Conservation (phyloP, 768 basidiomycete species). For the Auriculariales sp. region DNA sequence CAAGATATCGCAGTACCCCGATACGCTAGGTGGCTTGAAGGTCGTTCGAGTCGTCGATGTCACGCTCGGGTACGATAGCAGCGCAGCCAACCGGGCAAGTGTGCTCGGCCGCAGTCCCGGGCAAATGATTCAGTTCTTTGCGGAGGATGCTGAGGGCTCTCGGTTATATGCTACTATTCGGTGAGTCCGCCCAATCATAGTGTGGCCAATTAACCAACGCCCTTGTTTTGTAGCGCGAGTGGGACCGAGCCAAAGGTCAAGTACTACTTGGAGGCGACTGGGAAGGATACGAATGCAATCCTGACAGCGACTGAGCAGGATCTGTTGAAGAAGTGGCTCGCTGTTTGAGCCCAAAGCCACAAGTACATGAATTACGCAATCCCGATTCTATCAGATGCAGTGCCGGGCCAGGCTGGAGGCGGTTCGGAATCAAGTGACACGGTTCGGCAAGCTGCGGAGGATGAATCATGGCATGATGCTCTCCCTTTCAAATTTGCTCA, state of each 20-base stretch:
- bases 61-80: slow-evolving; percentile 35
- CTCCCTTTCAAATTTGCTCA: too few species aligned
- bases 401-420: too few species aligned
- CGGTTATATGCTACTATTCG: not conserved
- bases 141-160: not conserved
- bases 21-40: slow-evolving; percentile 39
- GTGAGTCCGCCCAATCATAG: not conserved
- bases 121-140: not conserved
- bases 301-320: too few species aligned
- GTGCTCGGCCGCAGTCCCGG: not conserved
- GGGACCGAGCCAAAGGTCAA: not conserved
- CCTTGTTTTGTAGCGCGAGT: not conserved
- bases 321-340: too few species aligned
- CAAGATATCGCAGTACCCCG: slow-evolving; percentile 34
- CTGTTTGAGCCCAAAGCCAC: too few species aligned
- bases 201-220: too few species aligned
- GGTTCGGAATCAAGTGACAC: too few species aligned
- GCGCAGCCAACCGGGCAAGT: not conserved
- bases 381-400: too few species aligned
- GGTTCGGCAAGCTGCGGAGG: too few species aligned
- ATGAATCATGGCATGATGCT: too few species aligned
- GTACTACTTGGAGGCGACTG: not conserved
- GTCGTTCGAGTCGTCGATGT: slow-evolving; percentile 59
- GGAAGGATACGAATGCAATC: too few species aligned
- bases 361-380: too few species aligned